Conservation (phyloP, 306 rosid species). For the Dicorynia guianensis region DNA sequence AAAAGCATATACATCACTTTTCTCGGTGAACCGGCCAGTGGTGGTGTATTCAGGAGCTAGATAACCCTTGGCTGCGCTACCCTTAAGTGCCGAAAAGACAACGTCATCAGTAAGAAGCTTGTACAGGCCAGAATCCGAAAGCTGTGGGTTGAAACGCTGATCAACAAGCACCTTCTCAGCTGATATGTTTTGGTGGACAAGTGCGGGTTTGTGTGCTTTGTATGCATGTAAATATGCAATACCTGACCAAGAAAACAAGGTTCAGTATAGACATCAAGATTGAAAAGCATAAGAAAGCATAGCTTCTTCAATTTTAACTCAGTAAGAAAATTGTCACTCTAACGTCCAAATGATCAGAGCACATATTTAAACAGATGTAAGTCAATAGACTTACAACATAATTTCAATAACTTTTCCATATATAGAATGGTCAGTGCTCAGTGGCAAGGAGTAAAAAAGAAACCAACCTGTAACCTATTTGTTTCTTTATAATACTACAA, state of each 20-base stretch:
- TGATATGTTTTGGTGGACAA: slow-evolving; percentile 89
- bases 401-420: no score
- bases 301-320: background rate
- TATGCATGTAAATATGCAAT: slow-evolving; percentile 72
- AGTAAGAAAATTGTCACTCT: background rate
- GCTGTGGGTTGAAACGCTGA: slow-evolving; percentile 74
- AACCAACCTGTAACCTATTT: no score
- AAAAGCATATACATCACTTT: slow-evolving; percentile 86
- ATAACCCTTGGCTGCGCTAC: slow-evolving; percentile 88
- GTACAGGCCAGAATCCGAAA: slow-evolving; percentile 76
- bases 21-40: slow-evolving; percentile 76
- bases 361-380: background rate
- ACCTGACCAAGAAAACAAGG: slow-evolving; percentile 56
- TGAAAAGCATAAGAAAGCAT: slow-evolving; percentile 17
- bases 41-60: slow-evolving; percentile 89
- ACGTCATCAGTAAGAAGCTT: slow-evolving; percentile 87
- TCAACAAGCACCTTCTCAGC: slow-evolving; percentile 82
- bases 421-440: no score
- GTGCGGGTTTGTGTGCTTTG: slow-evolving; percentile 69
- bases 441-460: no score
- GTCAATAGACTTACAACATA: background rate
- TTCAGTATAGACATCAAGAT: slow-evolving; percentile 30
- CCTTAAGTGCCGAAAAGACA: slow-evolving; percentile 81
- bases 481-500: background rate
- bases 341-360: background rate